Percentiles rank a stretch among this genome's conserved stretches.
These are phyloP conservation scores for Celoporthe dispersa DNA, from an alignment of 2,329 filamentous ascomycete species.

Conservation along the genomic window DNA sequence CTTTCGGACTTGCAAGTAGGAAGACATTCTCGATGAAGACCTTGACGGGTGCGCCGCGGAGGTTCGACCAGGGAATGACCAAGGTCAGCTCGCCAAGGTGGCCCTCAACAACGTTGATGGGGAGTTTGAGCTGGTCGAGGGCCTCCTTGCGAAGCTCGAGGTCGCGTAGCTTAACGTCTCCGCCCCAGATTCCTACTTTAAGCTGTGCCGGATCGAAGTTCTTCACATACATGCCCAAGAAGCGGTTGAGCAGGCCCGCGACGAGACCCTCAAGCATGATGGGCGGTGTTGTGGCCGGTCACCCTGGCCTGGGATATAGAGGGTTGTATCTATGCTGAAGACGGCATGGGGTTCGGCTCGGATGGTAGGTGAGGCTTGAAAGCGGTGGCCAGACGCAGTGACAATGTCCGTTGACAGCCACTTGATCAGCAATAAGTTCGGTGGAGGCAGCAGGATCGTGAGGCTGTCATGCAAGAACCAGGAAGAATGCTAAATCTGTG, in stretches of 20 bases:
- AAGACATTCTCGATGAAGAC: slow-evolving; percentile 97
- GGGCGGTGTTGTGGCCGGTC: slow-evolving; percentile 61
- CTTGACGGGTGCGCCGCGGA: slow-evolving; percentile 91
- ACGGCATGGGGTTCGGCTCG: slow-evolving; percentile 23
- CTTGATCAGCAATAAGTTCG: not conserved
- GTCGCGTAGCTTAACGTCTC: slow-evolving; percentile 93
- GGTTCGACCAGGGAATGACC: slow-evolving; percentile 95
- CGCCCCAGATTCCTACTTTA: slow-evolving; percentile 98
- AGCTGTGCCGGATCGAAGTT: slow-evolving; percentile 98
- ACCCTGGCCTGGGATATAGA: slow-evolving; percentile 66
- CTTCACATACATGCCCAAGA: slow-evolving; percentile 99
- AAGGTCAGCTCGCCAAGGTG: slow-evolving; percentile 91
- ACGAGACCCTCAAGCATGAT: slow-evolving; percentile 97
- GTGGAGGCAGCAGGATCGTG: slow-evolving; percentile 1
- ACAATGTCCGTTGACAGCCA: not conserved
- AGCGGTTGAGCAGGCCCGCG: slow-evolving; percentile 96
- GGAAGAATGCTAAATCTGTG: not conserved
- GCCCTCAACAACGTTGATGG: slow-evolving; percentile 94
- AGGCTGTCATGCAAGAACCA: not conserved
- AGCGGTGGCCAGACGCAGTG: not conserved
- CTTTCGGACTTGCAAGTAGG: slow-evolving; percentile 90
- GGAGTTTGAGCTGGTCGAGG: slow-evolving; percentile 93
- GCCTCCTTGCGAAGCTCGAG: slow-evolving; percentile 93
- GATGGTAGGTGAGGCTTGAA: not conserved
- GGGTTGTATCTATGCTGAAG: slow-evolving; percentile 14